Percentiles rank a stretch among this genome's conserved stretches.
Conservation (phyloP, 441 rosid genomes). For the Gossypium gossypioides region DNA sequence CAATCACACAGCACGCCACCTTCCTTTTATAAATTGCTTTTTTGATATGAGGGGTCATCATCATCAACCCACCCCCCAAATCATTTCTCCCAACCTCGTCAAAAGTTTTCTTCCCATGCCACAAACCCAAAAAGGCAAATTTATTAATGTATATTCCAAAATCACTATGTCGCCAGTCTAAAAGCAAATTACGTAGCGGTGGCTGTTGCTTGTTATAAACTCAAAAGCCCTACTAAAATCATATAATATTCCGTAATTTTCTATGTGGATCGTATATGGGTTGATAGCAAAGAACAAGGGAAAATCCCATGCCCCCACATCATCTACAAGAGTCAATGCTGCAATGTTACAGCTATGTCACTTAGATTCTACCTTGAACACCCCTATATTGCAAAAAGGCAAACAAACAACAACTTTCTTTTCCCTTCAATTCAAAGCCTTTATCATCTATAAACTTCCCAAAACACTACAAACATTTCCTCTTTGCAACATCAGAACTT, state of each 20-base stretch:
- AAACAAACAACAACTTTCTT: conserved; percentile 4
- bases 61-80: conserved; percentile 43
- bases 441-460: conserved; percentile 16
- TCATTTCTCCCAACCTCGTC: conserved; percentile 32
- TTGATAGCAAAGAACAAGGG: too few species aligned
- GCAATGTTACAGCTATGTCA: conserved; percentile 1
- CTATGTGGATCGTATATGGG: too few species aligned
- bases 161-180: background rate
- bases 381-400: background rate
- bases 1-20: conserved; percentile 35
- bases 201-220: background rate
- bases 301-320: background rate
- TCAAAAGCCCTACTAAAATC: too few species aligned
- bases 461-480: conserved; percentile 21
- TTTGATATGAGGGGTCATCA: conserved; percentile 18
- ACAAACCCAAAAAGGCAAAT: background rate
- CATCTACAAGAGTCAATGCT: conserved; percentile 2
- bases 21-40: conserved; percentile 12
- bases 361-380: conserved; percentile 1
- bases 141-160: background rate
- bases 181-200: background rate
- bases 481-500: conserved; percentile 17
- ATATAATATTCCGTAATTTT: too few species aligned
- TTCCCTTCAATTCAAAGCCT: conserved; percentile 27
- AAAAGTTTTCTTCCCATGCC: background rate